A percentile compares a stretch with the other conserved stretches of the same genome.
These are phyloP conservation scores for Penicillium sp. DNA, from an alignment of 2,329 filamentous ascomycete species.

Conservation along the genomic window DNA sequence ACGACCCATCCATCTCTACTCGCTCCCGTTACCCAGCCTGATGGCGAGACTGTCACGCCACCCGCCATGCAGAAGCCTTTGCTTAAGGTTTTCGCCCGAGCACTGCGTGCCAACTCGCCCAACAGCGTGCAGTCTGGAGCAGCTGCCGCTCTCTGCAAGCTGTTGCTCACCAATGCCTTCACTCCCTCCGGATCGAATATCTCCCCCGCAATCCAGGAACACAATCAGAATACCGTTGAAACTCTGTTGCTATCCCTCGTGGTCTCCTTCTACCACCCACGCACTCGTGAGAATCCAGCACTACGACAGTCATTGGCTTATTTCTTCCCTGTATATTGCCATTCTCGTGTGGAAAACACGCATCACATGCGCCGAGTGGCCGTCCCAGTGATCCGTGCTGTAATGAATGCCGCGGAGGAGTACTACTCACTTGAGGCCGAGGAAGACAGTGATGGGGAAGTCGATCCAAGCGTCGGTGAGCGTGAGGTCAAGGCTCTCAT, in stretches of 20 bases:
- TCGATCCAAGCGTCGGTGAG: slow-evolving; percentile 74
- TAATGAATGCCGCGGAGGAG: slow-evolving; percentile 58
- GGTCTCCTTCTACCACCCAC: slow-evolving; percentile 84
- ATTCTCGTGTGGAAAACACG: slow-evolving; percentile 78
- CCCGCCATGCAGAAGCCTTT: slow-evolving; percentile 58
- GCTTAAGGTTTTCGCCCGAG: slow-evolving; percentile 80
- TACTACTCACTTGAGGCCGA: slow-evolving; percentile 71
- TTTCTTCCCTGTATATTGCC: slow-evolving; percentile 92
- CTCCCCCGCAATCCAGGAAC: slow-evolving; percentile 41
- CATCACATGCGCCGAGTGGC: slow-evolving; percentile 73
- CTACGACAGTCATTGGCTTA: slow-evolving; percentile 86
- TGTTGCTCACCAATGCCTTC: slow-evolving; percentile 77
- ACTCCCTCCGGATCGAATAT: slow-evolving; percentile 53
- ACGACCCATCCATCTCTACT: slow-evolving; percentile 83
- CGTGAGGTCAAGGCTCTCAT: slow-evolving; percentile 53
- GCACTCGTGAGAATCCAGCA: slow-evolving; percentile 73
- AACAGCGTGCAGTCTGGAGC: slow-evolving; percentile 77
- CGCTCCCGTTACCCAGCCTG: slow-evolving; percentile 48
- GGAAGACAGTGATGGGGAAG: slow-evolving; percentile 70
- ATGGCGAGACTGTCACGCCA: slow-evolving; percentile 50
- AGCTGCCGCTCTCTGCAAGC: slow-evolving; percentile 77
- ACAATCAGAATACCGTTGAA: slow-evolving; percentile 60
- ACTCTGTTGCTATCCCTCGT: slow-evolving; percentile 78
- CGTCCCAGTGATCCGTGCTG: slow-evolving; percentile 69
- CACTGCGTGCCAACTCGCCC: slow-evolving; percentile 67